Percentiles rank a stretch among this genome's conserved stretches.
Conservation (phyloP, 1,284 basidiomycete species). For the Boletellus dicymbophilus region DNA sequence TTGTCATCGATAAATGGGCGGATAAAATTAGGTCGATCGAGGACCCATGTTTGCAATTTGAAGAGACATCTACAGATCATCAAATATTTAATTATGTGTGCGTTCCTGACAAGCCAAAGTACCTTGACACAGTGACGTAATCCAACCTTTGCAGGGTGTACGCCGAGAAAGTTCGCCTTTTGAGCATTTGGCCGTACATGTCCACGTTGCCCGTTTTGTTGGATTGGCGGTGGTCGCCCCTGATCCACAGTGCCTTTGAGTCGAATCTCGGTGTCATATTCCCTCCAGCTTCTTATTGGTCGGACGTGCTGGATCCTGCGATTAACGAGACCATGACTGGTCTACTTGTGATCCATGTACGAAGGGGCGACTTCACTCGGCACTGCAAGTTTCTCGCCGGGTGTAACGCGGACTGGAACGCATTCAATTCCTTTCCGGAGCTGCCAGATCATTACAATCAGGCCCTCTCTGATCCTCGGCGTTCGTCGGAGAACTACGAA, state of each 20-base stretch:
- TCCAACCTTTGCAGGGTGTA: constrained; percentile 27
- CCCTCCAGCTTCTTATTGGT: constrained; percentile 17
- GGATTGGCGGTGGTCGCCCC: constrained; percentile 40
- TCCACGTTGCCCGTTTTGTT: constrained; percentile 37
- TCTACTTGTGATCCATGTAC: constrained; percentile 57
- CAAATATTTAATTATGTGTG: constrained; percentile 35
- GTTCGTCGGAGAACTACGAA: constrained; percentile 25
- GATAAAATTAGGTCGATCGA: constrained; percentile 31
- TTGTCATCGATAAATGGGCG: constrained; percentile 35
- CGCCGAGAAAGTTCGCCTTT: constrained; percentile 28
- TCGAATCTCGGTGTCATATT: constrained; percentile 34
- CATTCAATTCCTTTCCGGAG: constrained; percentile 42
- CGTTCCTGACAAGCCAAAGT: constrained; percentile 6
- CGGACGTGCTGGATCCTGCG: background rate
- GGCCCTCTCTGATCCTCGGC: constrained; percentile 17
- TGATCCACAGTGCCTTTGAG: constrained; percentile 37
- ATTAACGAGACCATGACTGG: constrained; percentile 22
- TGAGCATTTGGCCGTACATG: constrained; percentile 39
- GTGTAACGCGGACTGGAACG: constrained; percentile 38
- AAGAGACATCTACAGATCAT: constrained; percentile 20
- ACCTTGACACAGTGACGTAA: constrained; percentile 1
- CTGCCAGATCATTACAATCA: constrained; percentile 37
- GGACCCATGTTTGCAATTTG: constrained; percentile 37
- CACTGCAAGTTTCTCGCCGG: constrained; percentile 49
- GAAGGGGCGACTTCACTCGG: constrained; percentile 55